A percentile compares a stretch with the other conserved stretches of the same genome.
Conservation (phyloP, 805 yeast genomes). For the Pichia nanzhaoensis region DNA sequence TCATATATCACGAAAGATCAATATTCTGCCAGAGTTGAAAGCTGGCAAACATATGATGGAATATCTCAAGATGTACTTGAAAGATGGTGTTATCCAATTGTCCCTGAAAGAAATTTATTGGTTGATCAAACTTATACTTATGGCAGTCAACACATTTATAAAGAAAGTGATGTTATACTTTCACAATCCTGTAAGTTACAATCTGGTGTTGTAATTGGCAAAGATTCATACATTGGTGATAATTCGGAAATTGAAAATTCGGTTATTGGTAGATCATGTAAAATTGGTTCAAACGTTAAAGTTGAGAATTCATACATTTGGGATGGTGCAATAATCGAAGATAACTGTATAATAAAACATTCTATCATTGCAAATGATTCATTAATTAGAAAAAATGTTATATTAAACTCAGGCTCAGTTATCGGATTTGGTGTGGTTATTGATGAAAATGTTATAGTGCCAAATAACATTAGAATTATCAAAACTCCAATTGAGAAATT, state of each 20-base stretch:
- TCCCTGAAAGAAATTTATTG: slow-evolving; percentile 75
- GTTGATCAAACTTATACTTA: slow-evolving; percentile 69
- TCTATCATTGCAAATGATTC: slow-evolving; percentile 69
- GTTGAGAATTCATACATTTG: slow-evolving; percentile 78
- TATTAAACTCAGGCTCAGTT: slow-evolving; percentile 63
- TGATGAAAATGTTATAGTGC: slow-evolving; percentile 45
- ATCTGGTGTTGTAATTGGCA: slow-evolving; percentile 76
- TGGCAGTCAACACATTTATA: slow-evolving; percentile 81
- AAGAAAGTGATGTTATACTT: slow-evolving; percentile 79
- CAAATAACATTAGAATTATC: slow-evolving; percentile 46
- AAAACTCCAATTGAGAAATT: slow-evolving; percentile 35
- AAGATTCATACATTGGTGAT: slow-evolving; percentile 69
- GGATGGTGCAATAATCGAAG: slow-evolving; percentile 74
- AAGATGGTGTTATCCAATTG: slow-evolving; percentile 89
- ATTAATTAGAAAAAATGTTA: slow-evolving; percentile 44
- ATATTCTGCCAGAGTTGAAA: slow-evolving; percentile 93
- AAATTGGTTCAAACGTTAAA: slow-evolving; percentile 68
- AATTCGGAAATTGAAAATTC: slow-evolving; percentile 59
- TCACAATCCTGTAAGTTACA: slow-evolving; percentile 91
- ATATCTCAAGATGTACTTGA: slow-evolving; percentile 84
- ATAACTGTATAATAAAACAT: slow-evolving; percentile 49
- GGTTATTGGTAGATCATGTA: slow-evolving; percentile 80
- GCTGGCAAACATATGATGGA: slow-evolving; percentile 89
- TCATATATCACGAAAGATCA: slow-evolving; percentile 74
- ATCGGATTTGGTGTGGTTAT: slow-evolving; percentile 70